These are phyloP conservation scores for Claviceps africana DNA, from an alignment of 2,329 filamentous ascomycete genomes.

Conservation along the genomic window DNA sequence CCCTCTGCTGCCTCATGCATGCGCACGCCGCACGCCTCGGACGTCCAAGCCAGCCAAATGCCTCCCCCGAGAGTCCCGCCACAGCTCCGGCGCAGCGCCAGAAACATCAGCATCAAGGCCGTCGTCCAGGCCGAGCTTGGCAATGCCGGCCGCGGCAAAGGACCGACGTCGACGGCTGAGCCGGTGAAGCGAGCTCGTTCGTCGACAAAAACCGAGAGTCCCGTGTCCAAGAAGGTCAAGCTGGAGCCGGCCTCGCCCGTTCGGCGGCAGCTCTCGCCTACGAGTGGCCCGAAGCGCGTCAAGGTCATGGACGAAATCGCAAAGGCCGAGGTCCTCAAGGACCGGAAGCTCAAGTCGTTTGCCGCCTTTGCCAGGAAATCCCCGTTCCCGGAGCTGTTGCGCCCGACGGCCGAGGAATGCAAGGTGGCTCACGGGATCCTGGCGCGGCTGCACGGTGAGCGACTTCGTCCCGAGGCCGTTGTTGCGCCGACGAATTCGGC, in stretches of 20 bases:
- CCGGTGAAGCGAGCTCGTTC: slow-evolving; percentile 11
- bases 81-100: slow-evolving; percentile 3
- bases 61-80: neutral
- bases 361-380: slow-evolving; percentile 26
- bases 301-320: neutral
- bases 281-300: neutral
- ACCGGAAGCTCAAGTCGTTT: slow-evolving; percentile 30
- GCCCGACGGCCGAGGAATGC: slow-evolving; percentile 55
- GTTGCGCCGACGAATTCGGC: slow-evolving; percentile 49
- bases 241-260: neutral
- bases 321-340: slow-evolving; percentile 18
- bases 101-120: neutral
- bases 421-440: slow-evolving; percentile 53
- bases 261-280: neutral
- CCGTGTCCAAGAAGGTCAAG: slow-evolving; percentile 5
- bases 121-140: neutral
- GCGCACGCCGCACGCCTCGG: neutral
- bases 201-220: slow-evolving; percentile 11
- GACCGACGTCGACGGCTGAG: no score
- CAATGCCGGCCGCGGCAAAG: neutral
- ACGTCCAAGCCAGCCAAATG: neutral
- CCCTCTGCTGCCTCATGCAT: no score
- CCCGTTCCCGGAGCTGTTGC: slow-evolving; percentile 54
- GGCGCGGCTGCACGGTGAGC: slow-evolving; percentile 48
- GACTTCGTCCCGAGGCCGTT: slow-evolving; percentile 45